Base-by-base conservation (phyloP, 2,329 filamentous ascomycete species). In the Exophiala sp. region DNA sequence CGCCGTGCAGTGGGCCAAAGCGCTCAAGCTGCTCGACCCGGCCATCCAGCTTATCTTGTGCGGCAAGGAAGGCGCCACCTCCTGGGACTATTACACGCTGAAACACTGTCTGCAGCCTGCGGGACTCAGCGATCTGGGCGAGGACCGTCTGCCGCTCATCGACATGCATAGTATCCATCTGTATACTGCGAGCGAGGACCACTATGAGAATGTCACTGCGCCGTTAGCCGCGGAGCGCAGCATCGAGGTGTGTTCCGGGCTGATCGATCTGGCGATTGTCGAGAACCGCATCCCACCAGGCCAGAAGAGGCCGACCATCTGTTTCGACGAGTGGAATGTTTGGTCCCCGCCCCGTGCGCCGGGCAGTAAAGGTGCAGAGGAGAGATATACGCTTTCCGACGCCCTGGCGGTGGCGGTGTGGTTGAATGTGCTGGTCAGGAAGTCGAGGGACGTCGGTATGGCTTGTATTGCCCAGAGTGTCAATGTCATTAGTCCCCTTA, bases 281-380 rank as follows among this genome's bases (percentile, higher is more conserved):
- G 83, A 85, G 65, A 60, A 62, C 6, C 69, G 72, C 34, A 64
- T 70, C 0, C 76, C 82, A 0, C 68, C 75, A 0, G 70, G 72
- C 0, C 77, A 82, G n/a, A 77, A 78, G 2, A 71, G 77, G 2
- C 83, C 80, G 40, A 83, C 76, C 44, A 87, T 90, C 64, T 89
- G 85, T 72, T 89, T 89, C 63, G 86, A 90, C 64, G 85, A 89
- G 67, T 89, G 86, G 86, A 90, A 89, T 64, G 85, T 89, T 7
- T 90, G 85, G 85, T 84, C 88, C 60, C 83, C 84, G 0, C 72
- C 75, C 46, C 78, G 85, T 7, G 85, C 85, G 0, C 83, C 83
- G 0, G 86, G 86, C 13, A 80, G 85, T 60, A 66, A 77, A 53
- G 86, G 86, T 13, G 86, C 82, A 4, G 85, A 89, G 67, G 85